Percentiles rank a stretch among this genome's conserved stretches.
phyloP scores from a whole-genome alignment of 805 yeast genomes.

The Ogataea naganishii region DNA sequence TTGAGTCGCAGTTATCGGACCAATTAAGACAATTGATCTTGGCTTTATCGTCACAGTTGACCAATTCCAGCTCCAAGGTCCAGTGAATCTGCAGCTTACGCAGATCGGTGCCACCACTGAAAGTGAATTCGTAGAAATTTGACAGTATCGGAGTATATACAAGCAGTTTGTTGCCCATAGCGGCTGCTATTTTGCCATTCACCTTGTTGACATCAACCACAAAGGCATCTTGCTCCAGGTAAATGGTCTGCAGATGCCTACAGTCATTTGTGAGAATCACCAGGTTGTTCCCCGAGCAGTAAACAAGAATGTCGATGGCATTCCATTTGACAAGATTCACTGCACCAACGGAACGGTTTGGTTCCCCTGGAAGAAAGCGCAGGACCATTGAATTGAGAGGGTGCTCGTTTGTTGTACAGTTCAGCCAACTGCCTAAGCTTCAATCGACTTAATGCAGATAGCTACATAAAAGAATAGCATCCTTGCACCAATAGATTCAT shows the following conservation, averaged over 20 bases:
- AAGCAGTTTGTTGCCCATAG: conserved; percentile 32
- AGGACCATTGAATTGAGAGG: conserved; percentile 38
- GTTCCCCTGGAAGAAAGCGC: conserved; percentile 80
- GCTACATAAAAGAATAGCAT: no score
- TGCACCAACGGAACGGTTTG: conserved; percentile 48
- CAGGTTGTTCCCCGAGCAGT: conserved; percentile 84
- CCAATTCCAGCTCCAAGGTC: conserved; percentile 19
- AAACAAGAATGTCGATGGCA: conserved; percentile 51
- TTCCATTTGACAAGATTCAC: conserved; percentile 61
- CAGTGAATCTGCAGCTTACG: conserved; percentile 23
- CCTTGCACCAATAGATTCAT: no score
- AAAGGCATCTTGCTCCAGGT: conserved; percentile 55
- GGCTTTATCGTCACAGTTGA: conserved; percentile 13
- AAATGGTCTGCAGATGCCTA: conserved; percentile 64
- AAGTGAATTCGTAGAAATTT: conserved; percentile 27
- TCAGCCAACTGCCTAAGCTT: neutral
- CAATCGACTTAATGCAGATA: no score
- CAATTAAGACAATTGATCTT: conserved; percentile 23
- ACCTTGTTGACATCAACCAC: conserved; percentile 55
- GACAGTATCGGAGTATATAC: conserved; percentile 52
- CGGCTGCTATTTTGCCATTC: conserved; percentile 57
- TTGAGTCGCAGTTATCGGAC: conserved; percentile 25
- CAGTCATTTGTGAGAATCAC: conserved; percentile 50
- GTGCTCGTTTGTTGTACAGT: neutral
- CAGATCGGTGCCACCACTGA: conserved; percentile 22